A percentile compares a stretch with the other conserved stretches of the same genome.
Conservation (phyloP, 2,329 filamentous ascomycete species). For the Daldinia sp. region DNA sequence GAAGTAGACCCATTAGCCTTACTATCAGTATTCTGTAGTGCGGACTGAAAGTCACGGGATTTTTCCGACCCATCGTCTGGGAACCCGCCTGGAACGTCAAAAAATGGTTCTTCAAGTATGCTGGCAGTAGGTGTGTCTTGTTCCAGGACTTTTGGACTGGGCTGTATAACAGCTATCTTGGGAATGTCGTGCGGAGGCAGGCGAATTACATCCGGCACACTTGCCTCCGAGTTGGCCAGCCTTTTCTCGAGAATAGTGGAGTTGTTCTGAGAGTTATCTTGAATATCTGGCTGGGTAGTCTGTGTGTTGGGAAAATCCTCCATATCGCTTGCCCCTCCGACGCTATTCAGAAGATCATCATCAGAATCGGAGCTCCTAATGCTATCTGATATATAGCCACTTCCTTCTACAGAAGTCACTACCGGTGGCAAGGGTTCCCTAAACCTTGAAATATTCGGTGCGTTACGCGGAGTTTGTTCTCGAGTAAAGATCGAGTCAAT, state of each 20-base stretch:
- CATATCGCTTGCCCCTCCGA: conserved; percentile 28
- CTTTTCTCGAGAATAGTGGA: conserved; percentile 26
- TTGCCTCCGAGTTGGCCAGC: conserved; percentile 2
- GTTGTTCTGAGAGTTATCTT: conserved; percentile 24
- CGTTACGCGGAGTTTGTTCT: conserved; percentile 61
- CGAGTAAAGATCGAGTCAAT: conserved; percentile 64
- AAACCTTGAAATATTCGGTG: conserved; percentile 64
- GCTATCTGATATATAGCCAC: conserved; percentile 69
- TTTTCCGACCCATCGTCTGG: conserved; percentile 51
- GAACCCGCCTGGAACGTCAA: conserved; percentile 68
- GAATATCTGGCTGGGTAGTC: conserved; percentile 34
- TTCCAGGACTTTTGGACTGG: conserved; percentile 50
- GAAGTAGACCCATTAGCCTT: not conserved
- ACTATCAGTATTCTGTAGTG: not conserved
- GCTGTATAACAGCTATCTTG: conserved; percentile 54
- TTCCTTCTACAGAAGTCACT: conserved; percentile 73
- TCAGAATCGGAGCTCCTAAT: conserved; percentile 54
- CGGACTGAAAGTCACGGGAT: conserved; percentile 1
- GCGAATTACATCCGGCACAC: conserved; percentile 1
- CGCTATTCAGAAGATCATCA: conserved; percentile 41
- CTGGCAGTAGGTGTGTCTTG: conserved; percentile 16
- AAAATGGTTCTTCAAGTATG: conserved; percentile 46
- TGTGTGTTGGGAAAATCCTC: conserved; percentile 36
- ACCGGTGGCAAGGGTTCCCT: conserved; percentile 74
- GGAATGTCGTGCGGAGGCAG: conserved; percentile 47